phyloP scores from a whole-genome alignment of 768 basidiomycete genomes.

The Tulasnella sp. region DNA sequence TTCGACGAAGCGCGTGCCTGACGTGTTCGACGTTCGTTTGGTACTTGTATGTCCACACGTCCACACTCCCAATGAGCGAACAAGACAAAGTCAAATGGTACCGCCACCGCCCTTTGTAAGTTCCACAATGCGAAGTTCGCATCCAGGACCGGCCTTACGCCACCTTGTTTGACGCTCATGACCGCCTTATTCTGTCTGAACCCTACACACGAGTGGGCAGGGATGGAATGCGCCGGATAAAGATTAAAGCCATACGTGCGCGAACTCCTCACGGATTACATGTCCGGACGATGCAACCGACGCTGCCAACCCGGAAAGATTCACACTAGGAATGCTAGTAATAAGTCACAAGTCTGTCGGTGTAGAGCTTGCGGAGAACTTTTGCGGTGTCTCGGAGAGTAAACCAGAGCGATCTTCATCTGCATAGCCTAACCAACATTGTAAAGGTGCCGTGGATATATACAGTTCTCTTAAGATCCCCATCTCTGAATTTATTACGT shows the following conservation, averaged over 20 bases:
- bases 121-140: background rate
- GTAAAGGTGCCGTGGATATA: background rate
- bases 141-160: background rate
- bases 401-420: too few species aligned
- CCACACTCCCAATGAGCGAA: background rate
- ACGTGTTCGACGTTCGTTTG: too few species aligned
- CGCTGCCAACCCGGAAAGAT: background rate
- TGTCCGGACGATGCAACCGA: background rate
- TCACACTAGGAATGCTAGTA: background rate
- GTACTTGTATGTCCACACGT: too few species aligned
- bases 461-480: background rate
- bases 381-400: background rate
- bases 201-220: background rate
- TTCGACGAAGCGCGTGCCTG: too few species aligned
- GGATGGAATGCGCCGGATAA: background rate
- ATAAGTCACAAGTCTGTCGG: background rate
- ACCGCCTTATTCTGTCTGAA: too few species aligned
- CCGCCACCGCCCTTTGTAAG: background rate
- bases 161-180: too few species aligned
- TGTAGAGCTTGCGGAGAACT: background rate
- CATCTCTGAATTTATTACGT: too few species aligned
- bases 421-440: background rate
- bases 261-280: background rate
- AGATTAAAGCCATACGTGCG: background rate
- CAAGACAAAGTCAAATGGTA: too few species aligned